A percentile compares a stretch with the other conserved stretches of the same genome.
phyloP scores from a whole-genome alignment of 2,329 filamentous ascomycete species.

The Onygena corvina region DNA sequence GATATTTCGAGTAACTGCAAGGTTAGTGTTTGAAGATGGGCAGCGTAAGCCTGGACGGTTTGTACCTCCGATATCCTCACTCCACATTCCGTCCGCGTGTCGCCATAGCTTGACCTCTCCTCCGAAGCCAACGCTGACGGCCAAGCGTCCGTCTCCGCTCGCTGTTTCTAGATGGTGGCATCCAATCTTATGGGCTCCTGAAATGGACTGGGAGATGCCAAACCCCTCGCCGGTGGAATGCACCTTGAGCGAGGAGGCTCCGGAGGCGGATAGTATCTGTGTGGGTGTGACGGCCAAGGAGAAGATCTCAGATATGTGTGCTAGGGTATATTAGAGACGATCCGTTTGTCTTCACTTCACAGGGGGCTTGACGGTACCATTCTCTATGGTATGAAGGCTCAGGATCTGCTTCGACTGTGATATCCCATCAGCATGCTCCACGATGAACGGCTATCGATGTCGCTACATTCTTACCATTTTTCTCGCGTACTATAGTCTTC shows the following conservation, averaged over 20 bases:
- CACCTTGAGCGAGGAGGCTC: slow-evolving; percentile 68
- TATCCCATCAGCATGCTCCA: slow-evolving; percentile 7
- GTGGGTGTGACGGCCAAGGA: slow-evolving; percentile 63
- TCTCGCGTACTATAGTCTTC: background rate
- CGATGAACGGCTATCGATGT: background rate
- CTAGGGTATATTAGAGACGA: slow-evolving; percentile 36
- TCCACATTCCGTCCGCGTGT: slow-evolving; percentile 45
- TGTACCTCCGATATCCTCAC: slow-evolving; percentile 36
- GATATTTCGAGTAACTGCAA: slow-evolving; percentile 44
- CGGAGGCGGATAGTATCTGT: slow-evolving; percentile 70
- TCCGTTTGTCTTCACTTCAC: slow-evolving; percentile 4
- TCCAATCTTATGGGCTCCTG: slow-evolving; percentile 70
- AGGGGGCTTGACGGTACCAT: slow-evolving; percentile 46
- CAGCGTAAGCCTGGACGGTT: background rate
- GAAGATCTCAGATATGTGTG: slow-evolving; percentile 75
- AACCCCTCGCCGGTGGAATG: slow-evolving; percentile 64
- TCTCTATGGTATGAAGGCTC: slow-evolving; percentile 77
- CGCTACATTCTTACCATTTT: background rate
- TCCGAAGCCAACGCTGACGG: slow-evolving; percentile 76
- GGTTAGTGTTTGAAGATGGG: background rate
- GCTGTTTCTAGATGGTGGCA: slow-evolving; percentile 73
- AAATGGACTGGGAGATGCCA: slow-evolving; percentile 65
- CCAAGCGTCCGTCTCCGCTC: slow-evolving; percentile 54
- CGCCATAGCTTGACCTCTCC: slow-evolving; percentile 81
- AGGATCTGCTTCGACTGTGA: slow-evolving; percentile 93